Evolutionary conservation across 805 yeast species (phyloP), one percentile per base, ranked within the genome.

Genomic region (Saccharomycopsis amapae): DNA sequence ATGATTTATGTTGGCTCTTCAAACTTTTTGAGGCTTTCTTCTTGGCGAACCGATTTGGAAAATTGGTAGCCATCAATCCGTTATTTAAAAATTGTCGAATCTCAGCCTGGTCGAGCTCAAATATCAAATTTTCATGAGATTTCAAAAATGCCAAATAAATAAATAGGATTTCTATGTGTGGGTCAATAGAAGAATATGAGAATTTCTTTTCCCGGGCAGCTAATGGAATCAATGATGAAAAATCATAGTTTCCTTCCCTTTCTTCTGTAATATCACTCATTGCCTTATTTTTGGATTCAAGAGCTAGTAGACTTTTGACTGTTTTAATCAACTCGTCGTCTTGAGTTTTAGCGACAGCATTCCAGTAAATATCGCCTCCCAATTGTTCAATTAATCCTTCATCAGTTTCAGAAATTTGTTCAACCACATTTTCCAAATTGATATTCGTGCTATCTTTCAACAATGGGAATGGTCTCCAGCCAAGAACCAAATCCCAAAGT

Each of bases 61-160:
- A 15, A 34, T 42, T 15, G 17, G 30, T 23, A 19, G 48, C 15
- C 6, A 25, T 34, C 18, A 41, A 20, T 7, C 46, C 51, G 40
- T 50, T 47, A 50, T 77, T 76, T 51, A 89, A 69, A 53, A 79
- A 78, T 58, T 88, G 94, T 32, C 88, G 71, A 38, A 87, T 85
- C 63, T 89, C 97, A 52, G 85, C 79, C 59, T 86, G 95, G 57
- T 89, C 97, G 53, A 88, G 79, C 59, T 89, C 97, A 53, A 85
- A 72, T 45, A 89, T 69, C 33, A 83, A 78, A 54, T 78, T 77
- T 55, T 84, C 89, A 61, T 82, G 81, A 42, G 90, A 79, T 62
- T 85, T 85, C 53, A 89, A 66, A 33, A 89, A 75, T 1, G 96
- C 85, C 40, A 88, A 66, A 40, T 85, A 78, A 2, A 85, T 75